Evolutionary conservation across 495 filamentous ascomycete genomes (phyloP).

Genomic region (Cercophora scortea): DNA sequence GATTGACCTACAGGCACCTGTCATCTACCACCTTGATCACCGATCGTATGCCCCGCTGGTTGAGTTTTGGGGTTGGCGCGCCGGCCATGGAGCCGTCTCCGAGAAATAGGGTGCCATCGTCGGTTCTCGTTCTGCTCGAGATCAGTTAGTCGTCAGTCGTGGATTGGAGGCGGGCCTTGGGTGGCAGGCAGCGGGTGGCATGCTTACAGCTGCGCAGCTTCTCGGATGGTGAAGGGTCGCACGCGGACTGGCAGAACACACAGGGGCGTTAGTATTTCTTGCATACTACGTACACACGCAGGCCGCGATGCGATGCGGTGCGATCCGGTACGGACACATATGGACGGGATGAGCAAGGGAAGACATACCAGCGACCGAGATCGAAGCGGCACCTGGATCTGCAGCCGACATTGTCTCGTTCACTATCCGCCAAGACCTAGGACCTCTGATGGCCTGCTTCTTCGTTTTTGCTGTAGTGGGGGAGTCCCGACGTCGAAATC

Average conservation of each 20-base stretch:
- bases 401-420: constrained; percentile 14
- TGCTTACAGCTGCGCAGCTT: constrained; percentile 57
- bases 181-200: background rate
- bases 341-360: background rate
- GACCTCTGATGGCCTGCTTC: background rate
- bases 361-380: constrained; percentile 55
- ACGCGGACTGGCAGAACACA: constrained; percentile 62
- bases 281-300: constrained; percentile 1
- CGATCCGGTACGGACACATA: background rate
- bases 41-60: constrained; percentile 76
- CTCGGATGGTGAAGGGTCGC: constrained; percentile 82
- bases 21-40: constrained; percentile 97
- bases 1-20: constrained; percentile 72
- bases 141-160: constrained; percentile 9
- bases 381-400: constrained; percentile 35
- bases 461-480: no score
- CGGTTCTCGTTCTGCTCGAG: constrained; percentile 54
- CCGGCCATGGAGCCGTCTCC: constrained; percentile 89
- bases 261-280: background rate
- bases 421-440: background rate
- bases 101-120: constrained; percentile 86
- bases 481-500: no score
- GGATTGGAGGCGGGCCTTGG: background rate
- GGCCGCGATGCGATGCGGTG: no score
- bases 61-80: constrained; percentile 73